phyloP scores from a whole-genome alignment of 805 yeast species.

The Hanseniaspora singularis region DNA sequence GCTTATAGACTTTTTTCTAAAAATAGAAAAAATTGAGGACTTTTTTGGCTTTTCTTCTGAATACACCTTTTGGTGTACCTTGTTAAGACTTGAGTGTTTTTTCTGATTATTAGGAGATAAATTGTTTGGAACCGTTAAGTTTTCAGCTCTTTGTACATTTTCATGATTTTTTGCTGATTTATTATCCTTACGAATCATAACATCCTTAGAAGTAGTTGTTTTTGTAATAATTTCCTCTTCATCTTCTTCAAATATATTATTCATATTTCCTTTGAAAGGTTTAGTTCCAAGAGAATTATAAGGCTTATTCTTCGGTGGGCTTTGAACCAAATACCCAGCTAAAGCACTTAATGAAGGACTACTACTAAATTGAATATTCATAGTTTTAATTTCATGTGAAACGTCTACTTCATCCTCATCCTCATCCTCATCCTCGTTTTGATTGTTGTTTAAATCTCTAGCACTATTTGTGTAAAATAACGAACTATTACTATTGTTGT shows the following conservation, averaged over 20 bases:
- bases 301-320: slow-evolving; percentile 17
- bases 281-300: slow-evolving; percentile 22
- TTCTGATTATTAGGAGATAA: too few relatives aligned
- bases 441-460: too few relatives aligned
- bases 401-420: not conserved
- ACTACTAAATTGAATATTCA: slow-evolving; percentile 29
- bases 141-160: too few relatives aligned
- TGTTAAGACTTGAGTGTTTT: slow-evolving; percentile 14
- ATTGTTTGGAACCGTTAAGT: too few relatives aligned
- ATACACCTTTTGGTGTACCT: slow-evolving; percentile 2
- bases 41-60: slow-evolving; percentile 9
- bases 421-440: slow-evolving; percentile 1
- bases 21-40: slow-evolving; percentile 17
- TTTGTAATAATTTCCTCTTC: slow-evolving; percentile 13
- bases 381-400: slow-evolving; percentile 10
- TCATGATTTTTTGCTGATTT: not conserved
- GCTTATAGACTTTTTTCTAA: slow-evolving; percentile 8
- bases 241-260: slow-evolving; percentile 18
- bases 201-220: too few relatives aligned
- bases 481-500: not conserved
- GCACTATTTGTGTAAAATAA: too few relatives aligned
- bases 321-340: slow-evolving; percentile 31
- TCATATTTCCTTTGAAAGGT: slow-evolving; percentile 8
- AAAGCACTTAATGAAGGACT: slow-evolving; percentile 36
- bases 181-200: not conserved